phyloP scores from a whole-genome alignment of 2,329 filamentous ascomycete species.

The Cladosporium sp. region DNA sequence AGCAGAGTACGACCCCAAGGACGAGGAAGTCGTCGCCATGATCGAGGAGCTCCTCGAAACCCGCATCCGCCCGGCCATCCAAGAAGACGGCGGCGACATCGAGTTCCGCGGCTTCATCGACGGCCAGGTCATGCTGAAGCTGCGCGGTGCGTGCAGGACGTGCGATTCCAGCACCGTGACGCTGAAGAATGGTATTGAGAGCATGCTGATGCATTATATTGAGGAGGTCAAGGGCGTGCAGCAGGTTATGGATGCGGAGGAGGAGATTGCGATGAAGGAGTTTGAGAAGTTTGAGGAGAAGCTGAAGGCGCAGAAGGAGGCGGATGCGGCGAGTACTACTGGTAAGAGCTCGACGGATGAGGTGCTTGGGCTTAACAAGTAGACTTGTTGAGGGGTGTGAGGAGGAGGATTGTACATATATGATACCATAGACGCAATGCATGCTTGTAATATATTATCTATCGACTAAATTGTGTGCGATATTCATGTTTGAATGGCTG shows the following conservation, averaged over 20 bases:
- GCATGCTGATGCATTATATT: constrained; percentile 89
- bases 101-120: constrained; percentile 84
- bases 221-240: constrained; percentile 93
- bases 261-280: constrained; percentile 81
- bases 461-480: not conserved
- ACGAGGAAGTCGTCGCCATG: constrained; percentile 94
- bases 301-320: constrained; percentile 61
- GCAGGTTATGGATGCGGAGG: constrained; percentile 88
- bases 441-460: not conserved
- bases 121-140: constrained; percentile 70
- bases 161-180: constrained; percentile 98
- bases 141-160: constrained; percentile 89
- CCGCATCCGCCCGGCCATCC: constrained; percentile 89
- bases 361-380: constrained; percentile 27
- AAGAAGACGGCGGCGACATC: constrained; percentile 97
- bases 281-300: constrained; percentile 97
- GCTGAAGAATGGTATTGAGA: constrained; percentile 95
- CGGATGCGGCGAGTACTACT: constrained; percentile 52
- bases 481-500: not conserved
- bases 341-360: constrained; percentile 57
- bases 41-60: constrained; percentile 98
- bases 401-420: not conserved
- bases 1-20: constrained; percentile 85
- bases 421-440: constrained; percentile 13
- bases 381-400: not conserved